phyloP scores from a whole-genome alignment of 1,284 basidiomycete genomes.

The Puccinia brachypodii region DNA sequence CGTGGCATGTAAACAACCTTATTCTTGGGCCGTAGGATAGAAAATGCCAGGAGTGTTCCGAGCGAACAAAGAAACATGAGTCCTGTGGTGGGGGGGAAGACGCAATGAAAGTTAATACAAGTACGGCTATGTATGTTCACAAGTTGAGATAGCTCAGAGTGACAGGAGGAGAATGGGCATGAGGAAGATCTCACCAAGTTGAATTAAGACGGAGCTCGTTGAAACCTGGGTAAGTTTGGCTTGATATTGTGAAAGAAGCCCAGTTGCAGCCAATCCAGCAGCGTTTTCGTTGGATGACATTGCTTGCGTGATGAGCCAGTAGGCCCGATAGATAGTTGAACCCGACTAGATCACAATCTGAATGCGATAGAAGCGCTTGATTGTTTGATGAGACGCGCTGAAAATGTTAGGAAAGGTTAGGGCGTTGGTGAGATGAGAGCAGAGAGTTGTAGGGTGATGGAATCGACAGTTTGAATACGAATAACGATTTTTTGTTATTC shows the following conservation, averaged over 20 bases:
- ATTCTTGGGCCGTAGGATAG: constrained; percentile 74
- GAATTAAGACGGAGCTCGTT: constrained; percentile 34
- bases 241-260: constrained; percentile 42
- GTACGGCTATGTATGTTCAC: too few relatives aligned
- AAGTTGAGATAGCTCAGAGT: not conserved
- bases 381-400: not conserved
- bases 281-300: constrained; percentile 42
- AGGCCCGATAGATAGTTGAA: not conserved
- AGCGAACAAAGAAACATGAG: constrained; percentile 52
- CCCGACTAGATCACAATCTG: not conserved
- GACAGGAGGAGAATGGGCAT: not conserved
- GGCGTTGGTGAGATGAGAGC: not conserved
- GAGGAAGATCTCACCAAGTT: constrained; percentile 19
- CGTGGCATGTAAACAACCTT: constrained; percentile 59
- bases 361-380: not conserved
- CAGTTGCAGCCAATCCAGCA: constrained; percentile 35
- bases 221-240: constrained; percentile 36
- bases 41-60: constrained; percentile 70
- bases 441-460: not conserved
- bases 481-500: not conserved
- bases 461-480: not conserved
- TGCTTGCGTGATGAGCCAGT: not conserved
- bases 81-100: not conserved
- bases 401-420: not conserved
- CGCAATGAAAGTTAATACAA: too few relatives aligned